These are phyloP conservation scores for Candida chilensis DNA, from an alignment of 805 yeast genomes.

Conservation along the genomic window DNA sequence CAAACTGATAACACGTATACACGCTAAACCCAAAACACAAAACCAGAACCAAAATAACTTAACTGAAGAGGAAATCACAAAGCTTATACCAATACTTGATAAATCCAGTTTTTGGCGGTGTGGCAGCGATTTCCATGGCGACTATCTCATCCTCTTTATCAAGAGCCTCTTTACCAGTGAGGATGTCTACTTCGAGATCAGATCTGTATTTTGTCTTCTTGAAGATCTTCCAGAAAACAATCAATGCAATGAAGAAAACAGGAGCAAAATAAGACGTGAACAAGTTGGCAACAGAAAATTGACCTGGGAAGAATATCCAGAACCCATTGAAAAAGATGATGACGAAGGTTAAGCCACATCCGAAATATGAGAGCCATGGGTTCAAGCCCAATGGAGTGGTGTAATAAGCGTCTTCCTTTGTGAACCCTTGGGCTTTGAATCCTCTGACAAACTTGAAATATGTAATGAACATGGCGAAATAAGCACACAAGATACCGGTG, in stretches of 20 bases:
- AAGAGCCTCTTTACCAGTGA: constrained; percentile 20
- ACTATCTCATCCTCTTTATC: constrained; percentile 22
- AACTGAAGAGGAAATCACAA: too few relatives aligned
- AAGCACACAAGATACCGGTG: constrained; percentile 5
- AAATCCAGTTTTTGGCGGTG: too few relatives aligned
- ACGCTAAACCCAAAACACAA: too few relatives aligned
- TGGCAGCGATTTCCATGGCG: constrained; percentile 17
- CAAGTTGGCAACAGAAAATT: constrained; percentile 19
- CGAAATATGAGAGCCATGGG: constrained; percentile 17
- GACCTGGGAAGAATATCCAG: constrained; percentile 28
- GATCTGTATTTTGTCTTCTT: constrained; percentile 20
- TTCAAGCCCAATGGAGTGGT: constrained; percentile 12
- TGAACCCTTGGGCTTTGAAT: constrained; percentile 16
- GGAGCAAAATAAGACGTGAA: constrained; percentile 29
- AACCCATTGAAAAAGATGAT: constrained; percentile 27
- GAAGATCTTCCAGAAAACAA: constrained; percentile 19
- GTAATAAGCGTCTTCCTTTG: constrained; percentile 8
- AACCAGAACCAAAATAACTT: too few relatives aligned
- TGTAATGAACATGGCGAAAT: constrained; percentile 13
- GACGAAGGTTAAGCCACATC: constrained; percentile 9
- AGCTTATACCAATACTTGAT: too few relatives aligned
- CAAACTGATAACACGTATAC: too few relatives aligned
- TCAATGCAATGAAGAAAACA: constrained; percentile 15
- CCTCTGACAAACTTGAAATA: constrained; percentile 23
- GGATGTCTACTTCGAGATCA: constrained; percentile 20